Evolutionary conservation across 2,329 filamentous ascomycete species (phyloP).

Genomic region (Fusarium decemcellulare): DNA sequence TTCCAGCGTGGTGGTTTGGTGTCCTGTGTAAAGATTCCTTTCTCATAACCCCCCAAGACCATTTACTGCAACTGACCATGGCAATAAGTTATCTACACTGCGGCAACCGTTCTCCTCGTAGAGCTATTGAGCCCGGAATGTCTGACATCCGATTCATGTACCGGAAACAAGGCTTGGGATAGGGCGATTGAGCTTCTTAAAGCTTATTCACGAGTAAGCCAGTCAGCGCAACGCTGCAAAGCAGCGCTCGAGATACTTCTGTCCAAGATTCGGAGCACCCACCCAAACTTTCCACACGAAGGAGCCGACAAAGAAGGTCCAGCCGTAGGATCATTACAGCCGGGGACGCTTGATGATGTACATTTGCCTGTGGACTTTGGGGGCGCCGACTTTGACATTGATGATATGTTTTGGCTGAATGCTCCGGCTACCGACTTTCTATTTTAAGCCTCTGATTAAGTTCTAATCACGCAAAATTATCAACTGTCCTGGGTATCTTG

Average conservation of each 20-base stretch:
- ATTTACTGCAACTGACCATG: not conserved
- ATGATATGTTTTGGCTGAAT: no score
- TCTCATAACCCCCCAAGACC: not conserved
- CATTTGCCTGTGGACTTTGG: no score
- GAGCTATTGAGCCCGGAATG: not conserved
- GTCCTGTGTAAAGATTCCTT: not conserved
- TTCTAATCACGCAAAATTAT: no score
- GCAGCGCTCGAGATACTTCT: not conserved
- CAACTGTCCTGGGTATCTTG: no score
- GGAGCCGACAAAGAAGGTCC: no score
- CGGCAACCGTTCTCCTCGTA: not conserved
- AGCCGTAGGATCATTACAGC: no score
- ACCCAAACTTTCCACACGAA: no score
- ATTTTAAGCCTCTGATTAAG: no score
- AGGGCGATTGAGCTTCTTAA: not conserved
- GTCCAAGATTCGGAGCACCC: not conserved
- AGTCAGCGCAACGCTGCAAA: not conserved
- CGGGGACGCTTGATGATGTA: no score
- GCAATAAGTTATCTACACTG: not conserved
- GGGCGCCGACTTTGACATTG: no score
- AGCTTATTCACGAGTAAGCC: not conserved
- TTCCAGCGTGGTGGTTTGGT: not conserved
- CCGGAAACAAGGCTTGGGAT: not conserved
- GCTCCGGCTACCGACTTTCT: no score
- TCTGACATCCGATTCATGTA: no score